Evolutionary conservation across 2,329 filamentous ascomycete species (phyloP).

Genomic region (Aureobasidium namibiae): DNA sequence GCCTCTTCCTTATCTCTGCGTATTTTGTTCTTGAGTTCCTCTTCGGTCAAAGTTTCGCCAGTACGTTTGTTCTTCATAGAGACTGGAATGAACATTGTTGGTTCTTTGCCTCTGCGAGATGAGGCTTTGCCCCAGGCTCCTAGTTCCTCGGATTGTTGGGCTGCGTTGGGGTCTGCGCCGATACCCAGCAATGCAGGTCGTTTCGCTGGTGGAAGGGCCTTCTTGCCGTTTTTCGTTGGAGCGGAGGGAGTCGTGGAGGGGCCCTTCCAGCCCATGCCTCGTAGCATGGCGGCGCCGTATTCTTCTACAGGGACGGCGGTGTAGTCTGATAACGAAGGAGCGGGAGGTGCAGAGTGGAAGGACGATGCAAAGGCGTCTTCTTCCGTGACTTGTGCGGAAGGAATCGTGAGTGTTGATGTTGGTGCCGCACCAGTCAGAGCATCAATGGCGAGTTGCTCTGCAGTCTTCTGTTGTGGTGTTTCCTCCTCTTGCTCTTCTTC

Average conservation of each 20-base stretch:
- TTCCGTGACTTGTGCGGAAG: constrained; percentile 41
- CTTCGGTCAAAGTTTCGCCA: constrained; percentile 54
- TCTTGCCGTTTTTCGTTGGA: neutral
- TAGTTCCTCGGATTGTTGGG: constrained; percentile 57
- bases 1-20: constrained; percentile 11
- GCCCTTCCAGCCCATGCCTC: constrained; percentile 92
- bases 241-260: neutral
- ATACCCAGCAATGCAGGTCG: constrained; percentile 78
- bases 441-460: constrained; percentile 49
- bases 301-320: constrained; percentile 85
- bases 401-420: constrained; percentile 32
- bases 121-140: constrained; percentile 68
- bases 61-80: constrained; percentile 54
- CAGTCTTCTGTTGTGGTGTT: constrained; percentile 28
- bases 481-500: constrained; percentile 23
- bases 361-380: constrained; percentile 63
- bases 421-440: constrained; percentile 34
- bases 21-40: constrained; percentile 43
- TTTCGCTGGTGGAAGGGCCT: neutral
- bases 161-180: constrained; percentile 70
- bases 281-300: constrained; percentile 81
- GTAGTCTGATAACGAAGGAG: constrained; percentile 75
- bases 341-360: constrained; percentile 62
- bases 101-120: constrained; percentile 42
- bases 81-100: constrained; percentile 55